Evolutionary conservation across 495 filamentous ascomycete species (phyloP).

Genomic region (Acidomyces sp.): DNA sequence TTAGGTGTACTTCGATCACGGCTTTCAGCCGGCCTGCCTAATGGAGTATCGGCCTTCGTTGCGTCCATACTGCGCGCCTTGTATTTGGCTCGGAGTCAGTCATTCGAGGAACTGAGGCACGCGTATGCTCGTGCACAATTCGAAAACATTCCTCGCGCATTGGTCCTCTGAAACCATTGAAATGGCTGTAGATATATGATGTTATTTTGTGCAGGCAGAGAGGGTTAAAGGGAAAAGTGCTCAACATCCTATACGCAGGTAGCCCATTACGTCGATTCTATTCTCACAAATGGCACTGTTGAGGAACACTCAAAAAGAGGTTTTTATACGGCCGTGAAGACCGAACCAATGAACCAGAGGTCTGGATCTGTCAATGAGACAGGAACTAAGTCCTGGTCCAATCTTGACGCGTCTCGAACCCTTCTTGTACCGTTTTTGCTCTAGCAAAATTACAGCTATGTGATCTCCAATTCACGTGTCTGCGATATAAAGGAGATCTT

Average conservation of each 20-base stretch:
- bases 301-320: slow-evolving; percentile 9
- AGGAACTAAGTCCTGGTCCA: neutral
- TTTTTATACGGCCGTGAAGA: slow-evolving; percentile 9
- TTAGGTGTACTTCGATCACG: too few relatives aligned
- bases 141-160: slow-evolving; percentile 44
- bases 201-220: slow-evolving; percentile 42
- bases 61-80: slow-evolving; percentile 29
- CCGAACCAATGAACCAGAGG: slow-evolving; percentile 1
- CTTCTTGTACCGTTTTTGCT: too few relatives aligned
- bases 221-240: too few relatives aligned
- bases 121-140: slow-evolving; percentile 42
- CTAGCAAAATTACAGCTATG: too few relatives aligned
- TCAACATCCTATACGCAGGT: slow-evolving; percentile 39
- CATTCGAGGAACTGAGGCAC: slow-evolving; percentile 46
- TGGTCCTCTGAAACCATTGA: slow-evolving; percentile 45
- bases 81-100: slow-evolving; percentile 47
- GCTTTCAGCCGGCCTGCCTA: neutral
- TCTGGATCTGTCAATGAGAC: slow-evolving; percentile 5
- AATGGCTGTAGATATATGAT: slow-evolving; percentile 42
- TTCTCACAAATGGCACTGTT: slow-evolving; percentile 7
- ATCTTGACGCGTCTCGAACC: neutral
- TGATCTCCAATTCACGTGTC: too few relatives aligned
- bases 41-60: neutral
- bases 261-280: slow-evolving; percentile 11
- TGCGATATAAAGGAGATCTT: too few relatives aligned